Evolutionary conservation across 805 yeast species (phyloP).

Genomic region (Monosporozyma siamensis): DNA sequence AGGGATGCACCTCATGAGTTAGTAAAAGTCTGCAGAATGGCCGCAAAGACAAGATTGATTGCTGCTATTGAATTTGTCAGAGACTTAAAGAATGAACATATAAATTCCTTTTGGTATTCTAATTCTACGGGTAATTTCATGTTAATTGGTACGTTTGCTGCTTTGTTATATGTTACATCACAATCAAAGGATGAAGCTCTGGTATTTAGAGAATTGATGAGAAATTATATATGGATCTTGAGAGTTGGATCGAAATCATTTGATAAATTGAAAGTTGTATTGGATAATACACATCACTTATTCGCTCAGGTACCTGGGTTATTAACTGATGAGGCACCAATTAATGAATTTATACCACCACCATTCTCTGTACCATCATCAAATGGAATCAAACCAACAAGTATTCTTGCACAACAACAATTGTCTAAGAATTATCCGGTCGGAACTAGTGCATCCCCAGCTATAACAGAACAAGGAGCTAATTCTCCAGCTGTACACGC

Average conservation of each 20-base stretch:
- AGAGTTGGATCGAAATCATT: constrained; percentile 69
- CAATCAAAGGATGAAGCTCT: constrained; percentile 51
- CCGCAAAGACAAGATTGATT: constrained; percentile 70
- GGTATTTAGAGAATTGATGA: constrained; percentile 56
- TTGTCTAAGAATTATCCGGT: neutral
- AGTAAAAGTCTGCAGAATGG: constrained; percentile 63
- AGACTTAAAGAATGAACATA: constrained; percentile 69
- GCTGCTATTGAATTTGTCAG: constrained; percentile 78
- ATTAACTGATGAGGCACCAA: constrained; percentile 22
- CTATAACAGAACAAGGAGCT: constrained; percentile 9
- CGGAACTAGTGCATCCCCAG: constrained; percentile 4
- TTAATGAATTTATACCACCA: constrained; percentile 7
- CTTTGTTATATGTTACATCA: constrained; percentile 65
- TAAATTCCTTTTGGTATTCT: constrained; percentile 86
- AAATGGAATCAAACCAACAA: constrained; percentile 8
- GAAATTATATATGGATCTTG: constrained; percentile 67
- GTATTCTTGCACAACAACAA: constrained; percentile 2
- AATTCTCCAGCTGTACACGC: neutral
- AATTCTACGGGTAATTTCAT: constrained; percentile 72
- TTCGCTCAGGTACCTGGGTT: constrained; percentile 69
- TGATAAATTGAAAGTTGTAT: constrained; percentile 68
- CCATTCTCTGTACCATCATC: constrained; percentile 17
- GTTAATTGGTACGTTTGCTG: constrained; percentile 80
- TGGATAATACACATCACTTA: constrained; percentile 61
- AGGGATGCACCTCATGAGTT: constrained; percentile 43